These are phyloP conservation scores for Boletus coccyginus DNA, from an alignment of 768 basidiomycete genomes.

Conservation along the genomic window DNA sequence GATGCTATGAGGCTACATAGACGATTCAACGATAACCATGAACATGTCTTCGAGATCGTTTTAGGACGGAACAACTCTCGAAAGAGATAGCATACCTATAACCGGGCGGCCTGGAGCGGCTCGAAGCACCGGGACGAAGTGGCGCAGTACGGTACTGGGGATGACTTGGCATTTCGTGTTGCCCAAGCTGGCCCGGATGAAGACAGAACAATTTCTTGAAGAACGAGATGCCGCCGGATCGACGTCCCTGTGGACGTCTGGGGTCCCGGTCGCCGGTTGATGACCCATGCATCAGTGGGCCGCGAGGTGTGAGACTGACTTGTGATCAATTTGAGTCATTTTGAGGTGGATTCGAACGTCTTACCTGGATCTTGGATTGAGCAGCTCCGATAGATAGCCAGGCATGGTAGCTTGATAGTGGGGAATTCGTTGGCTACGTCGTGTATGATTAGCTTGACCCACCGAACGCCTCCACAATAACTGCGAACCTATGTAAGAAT, in stretches of 20 bases:
- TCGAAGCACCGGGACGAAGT: not conserved
- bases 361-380: not conserved
- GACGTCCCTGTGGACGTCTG: not conserved
- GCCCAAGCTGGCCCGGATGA: not conserved
- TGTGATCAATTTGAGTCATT: not conserved
- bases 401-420: not conserved
- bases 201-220: not conserved
- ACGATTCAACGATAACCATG: not conserved
- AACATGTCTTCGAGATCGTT: not conserved
- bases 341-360: not conserved
- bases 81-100: not conserved
- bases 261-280: not conserved
- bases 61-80: not conserved
- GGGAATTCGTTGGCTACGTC: not conserved
- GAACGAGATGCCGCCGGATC: not conserved
- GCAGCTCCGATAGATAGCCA: not conserved
- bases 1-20: too few relatives aligned
- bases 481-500: not conserved
- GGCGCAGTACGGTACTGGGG: not conserved
- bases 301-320: not conserved
- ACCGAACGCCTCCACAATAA: not conserved
- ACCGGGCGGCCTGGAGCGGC: not conserved
- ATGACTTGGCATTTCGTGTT: not conserved
- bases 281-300: not conserved
- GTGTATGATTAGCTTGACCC: not conserved